Conservation (phyloP, 345 rosid species). For the Garcia nutans region DNA sequence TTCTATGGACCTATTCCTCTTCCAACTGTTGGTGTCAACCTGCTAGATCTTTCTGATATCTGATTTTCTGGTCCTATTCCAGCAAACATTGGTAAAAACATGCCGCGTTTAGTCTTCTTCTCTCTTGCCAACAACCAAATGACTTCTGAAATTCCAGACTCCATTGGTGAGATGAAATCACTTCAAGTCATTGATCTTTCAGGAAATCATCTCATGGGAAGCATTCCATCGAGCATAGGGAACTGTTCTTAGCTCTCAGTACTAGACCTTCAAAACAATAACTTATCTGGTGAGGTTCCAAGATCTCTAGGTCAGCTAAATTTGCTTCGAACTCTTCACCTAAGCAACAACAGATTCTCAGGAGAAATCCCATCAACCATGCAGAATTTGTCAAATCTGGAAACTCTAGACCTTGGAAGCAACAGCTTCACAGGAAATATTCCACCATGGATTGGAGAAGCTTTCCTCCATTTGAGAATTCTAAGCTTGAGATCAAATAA, state of each 20-base stretch:
- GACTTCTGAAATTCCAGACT: constrained; percentile 6
- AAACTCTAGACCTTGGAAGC: constrained; percentile 39
- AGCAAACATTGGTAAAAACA: neutral
- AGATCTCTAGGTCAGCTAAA: neutral
- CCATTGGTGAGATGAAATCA: constrained; percentile 10
- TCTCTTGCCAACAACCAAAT: constrained; percentile 13
- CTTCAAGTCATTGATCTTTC: constrained; percentile 21
- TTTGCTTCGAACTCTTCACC: constrained; percentile 13
- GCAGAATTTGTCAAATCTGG: constrained; percentile 30
- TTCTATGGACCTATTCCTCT: constrained; percentile 22
- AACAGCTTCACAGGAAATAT: constrained; percentile 35
- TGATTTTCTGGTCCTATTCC: constrained; percentile 22
- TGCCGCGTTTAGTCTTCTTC: constrained; percentile 15
- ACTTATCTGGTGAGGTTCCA: constrained; percentile 14
- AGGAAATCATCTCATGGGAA: constrained; percentile 10
- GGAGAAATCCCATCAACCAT: constrained; percentile 23
- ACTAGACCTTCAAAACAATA: constrained; percentile 16
- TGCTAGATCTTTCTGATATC: constrained; percentile 17
- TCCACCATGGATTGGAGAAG: constrained; percentile 32
- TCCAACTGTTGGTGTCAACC: neutral
- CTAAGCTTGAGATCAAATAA: constrained; percentile 19
- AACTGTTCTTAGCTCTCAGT: constrained; percentile 5
- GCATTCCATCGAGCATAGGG: constrained; percentile 18
- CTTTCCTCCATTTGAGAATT: constrained; percentile 4
- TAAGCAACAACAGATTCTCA: constrained; percentile 13